phyloP scores from a whole-genome alignment of 1,284 basidiomycete genomes.

The Dichomitus squalens region DNA sequence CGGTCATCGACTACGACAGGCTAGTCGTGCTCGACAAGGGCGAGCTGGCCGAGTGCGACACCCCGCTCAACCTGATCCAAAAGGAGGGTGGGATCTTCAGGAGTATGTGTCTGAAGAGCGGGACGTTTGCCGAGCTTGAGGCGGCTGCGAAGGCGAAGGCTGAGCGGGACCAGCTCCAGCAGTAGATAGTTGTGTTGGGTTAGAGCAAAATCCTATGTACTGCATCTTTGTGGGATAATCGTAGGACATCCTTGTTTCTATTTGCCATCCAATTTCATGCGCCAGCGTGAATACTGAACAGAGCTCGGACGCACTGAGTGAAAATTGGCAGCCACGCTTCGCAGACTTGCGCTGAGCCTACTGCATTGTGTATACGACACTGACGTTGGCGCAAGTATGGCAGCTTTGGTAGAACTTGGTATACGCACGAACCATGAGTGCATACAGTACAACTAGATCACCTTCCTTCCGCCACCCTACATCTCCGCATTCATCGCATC shows the following conservation, averaged over 20 bases:
- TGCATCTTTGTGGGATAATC: too few species aligned
- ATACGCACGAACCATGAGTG: neutral
- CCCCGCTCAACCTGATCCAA: constrained; percentile 74
- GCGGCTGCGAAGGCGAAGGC: constrained; percentile 53
- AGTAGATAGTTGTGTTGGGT: neutral
- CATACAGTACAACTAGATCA: neutral
- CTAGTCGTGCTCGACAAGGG: constrained; percentile 85
- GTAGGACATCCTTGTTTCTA: too few species aligned
- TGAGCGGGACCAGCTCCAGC: constrained; percentile 12
- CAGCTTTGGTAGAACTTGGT: too few species aligned
- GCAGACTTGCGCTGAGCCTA: too few species aligned
- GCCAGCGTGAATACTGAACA: too few species aligned
- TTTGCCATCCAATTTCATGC: too few species aligned
- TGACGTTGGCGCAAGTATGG: too few species aligned
- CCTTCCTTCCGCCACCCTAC: neutral
- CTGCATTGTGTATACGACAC: too few species aligned
- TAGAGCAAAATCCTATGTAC: too few species aligned
- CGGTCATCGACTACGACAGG: constrained; percentile 79
- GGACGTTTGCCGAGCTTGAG: constrained; percentile 73
- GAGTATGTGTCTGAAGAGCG: constrained; percentile 82
- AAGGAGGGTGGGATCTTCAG: constrained; percentile 78
- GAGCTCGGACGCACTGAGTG: too few species aligned
- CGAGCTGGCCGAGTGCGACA: constrained; percentile 80
- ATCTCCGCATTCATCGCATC: neutral
- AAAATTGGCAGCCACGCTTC: too few species aligned